phyloP scores from a whole-genome alignment of 441 rosid genomes.

The Caryocar brasiliense region DNA sequence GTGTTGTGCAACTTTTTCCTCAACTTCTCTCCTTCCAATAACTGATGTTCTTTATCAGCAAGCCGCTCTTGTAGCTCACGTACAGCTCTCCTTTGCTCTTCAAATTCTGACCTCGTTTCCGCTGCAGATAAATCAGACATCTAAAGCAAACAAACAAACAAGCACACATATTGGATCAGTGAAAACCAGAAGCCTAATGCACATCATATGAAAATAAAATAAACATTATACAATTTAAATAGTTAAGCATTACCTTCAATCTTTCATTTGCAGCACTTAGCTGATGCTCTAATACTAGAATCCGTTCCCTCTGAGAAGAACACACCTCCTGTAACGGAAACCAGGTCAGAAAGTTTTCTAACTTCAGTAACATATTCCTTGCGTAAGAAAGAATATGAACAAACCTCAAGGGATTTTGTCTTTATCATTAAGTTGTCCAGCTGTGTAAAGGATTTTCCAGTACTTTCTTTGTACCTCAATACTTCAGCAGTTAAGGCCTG shows the following conservation, averaged over 20 bases:
- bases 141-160: slow-evolving; percentile 24
- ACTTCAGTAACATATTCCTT: background rate
- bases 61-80: slow-evolving; percentile 50
- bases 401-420: slow-evolving; percentile 74
- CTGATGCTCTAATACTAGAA: slow-evolving; percentile 50
- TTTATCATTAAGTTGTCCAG: slow-evolving; percentile 51
- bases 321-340: slow-evolving; percentile 58
- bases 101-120: slow-evolving; percentile 45
- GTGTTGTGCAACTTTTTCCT: slow-evolving; percentile 91
- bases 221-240: background rate
- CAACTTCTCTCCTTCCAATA: slow-evolving; percentile 68
- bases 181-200: background rate
- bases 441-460: slow-evolving; percentile 67
- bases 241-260: slow-evolving; percentile 46
- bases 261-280: slow-evolving; percentile 69
- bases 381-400: slow-evolving; percentile 4
- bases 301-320: slow-evolving; percentile 66
- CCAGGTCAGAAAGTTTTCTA: slow-evolving; percentile 3
- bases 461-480: slow-evolving; percentile 49
- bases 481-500: slow-evolving; percentile 54
- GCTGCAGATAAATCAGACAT: slow-evolving; percentile 46
- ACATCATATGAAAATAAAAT: background rate
- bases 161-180: background rate
- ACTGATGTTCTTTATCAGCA: slow-evolving; percentile 51
- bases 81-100: slow-evolving; percentile 37